Evolutionary conservation across 148 eudicot species (phyloP).

Genomic region (Cornus kousa): DNA sequence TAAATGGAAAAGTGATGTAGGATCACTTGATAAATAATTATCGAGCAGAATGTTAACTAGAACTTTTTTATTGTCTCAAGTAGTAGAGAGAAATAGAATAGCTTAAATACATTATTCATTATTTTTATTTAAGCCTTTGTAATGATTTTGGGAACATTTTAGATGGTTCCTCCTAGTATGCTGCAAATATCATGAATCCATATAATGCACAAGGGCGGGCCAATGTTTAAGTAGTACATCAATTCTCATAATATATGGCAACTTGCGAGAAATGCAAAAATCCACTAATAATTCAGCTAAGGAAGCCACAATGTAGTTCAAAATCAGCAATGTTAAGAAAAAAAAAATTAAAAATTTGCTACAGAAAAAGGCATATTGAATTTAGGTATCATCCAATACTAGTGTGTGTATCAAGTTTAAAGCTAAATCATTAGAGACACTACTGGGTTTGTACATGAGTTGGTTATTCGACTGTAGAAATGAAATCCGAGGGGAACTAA

Average conservation of each 20-base stretch:
- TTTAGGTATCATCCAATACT: neutral
- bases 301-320: too few species aligned
- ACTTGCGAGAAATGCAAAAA: neutral
- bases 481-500: too few species aligned
- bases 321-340: neutral
- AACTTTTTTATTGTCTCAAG: neutral
- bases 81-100: neutral
- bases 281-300: too few species aligned
- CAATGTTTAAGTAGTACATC: neutral
- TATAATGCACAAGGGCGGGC: neutral
- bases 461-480: too few species aligned
- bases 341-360: neutral
- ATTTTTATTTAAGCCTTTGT: neutral
- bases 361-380: neutral
- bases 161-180: neutral
- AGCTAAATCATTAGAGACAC: too few species aligned
- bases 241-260: neutral
- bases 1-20: neutral
- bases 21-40: neutral
- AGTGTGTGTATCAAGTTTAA: too few species aligned
- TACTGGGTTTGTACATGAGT: too few species aligned
- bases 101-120: neutral
- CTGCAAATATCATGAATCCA: neutral
- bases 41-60: neutral
- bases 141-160: neutral